These are phyloP conservation scores for Neoboletus brunneissimus DNA, from an alignment of 768 basidiomycete species.

Conservation along the genomic window DNA sequence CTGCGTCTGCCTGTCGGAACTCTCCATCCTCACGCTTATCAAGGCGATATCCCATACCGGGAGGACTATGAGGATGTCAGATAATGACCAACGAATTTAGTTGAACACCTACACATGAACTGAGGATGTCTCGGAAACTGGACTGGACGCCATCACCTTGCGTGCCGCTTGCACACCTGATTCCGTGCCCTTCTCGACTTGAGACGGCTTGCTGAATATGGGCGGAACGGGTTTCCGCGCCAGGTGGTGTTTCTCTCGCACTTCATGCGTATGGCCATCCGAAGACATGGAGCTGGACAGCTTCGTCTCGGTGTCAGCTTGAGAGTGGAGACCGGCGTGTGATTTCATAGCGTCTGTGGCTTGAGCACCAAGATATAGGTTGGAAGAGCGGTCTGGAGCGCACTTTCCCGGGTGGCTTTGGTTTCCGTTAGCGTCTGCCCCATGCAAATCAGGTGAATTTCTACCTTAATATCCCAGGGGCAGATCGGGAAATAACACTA, in stretches of 20 bases:
- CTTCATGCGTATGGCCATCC: background rate
- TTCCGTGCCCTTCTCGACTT: background rate
- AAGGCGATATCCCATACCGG: background rate
- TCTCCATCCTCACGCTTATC: background rate
- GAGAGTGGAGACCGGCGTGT: background rate
- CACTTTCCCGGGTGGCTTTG: background rate
- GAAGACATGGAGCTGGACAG: background rate
- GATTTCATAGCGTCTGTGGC: background rate
- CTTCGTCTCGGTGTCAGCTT: background rate
- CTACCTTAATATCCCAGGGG: conserved; percentile 1
- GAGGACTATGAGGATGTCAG: conserved; percentile 8
- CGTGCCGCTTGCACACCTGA: background rate
- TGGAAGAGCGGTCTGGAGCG: background rate
- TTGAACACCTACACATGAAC: conserved; percentile 4
- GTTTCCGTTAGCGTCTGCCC: conserved; percentile 1
- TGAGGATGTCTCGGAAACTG: background rate
- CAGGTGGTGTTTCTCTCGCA: background rate
- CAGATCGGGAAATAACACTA: background rate
- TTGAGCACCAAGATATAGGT: background rate
- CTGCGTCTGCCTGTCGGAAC: background rate
- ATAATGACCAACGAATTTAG: background rate
- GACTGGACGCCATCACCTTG: background rate
- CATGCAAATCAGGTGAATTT: background rate
- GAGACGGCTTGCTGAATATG: background rate
- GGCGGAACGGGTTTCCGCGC: background rate